Conservation (phyloP, 2,329 filamentous ascomycete species). For the Pseudogymnoascus pannorum region DNA sequence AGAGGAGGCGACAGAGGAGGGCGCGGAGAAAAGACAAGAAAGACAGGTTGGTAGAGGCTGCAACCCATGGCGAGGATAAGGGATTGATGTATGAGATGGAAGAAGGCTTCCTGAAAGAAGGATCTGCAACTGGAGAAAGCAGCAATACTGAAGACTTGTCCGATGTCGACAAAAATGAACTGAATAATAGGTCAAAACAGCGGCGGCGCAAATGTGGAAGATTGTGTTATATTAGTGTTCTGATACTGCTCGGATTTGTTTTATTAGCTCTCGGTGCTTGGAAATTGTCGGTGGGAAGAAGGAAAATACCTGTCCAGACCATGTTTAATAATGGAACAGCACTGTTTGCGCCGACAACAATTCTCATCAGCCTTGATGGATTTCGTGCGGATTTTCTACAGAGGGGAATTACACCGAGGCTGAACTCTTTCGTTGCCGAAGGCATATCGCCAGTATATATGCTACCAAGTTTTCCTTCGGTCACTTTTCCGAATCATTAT, state of each 20-base stretch:
- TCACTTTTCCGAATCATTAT: slow-evolving; percentile 96
- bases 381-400: slow-evolving; percentile 91
- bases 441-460: slow-evolving; percentile 90
- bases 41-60: slow-evolving; percentile 45
- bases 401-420: slow-evolving; percentile 72
- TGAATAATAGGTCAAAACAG: slow-evolving; percentile 40
- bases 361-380: slow-evolving; percentile 89
- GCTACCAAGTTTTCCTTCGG: slow-evolving; percentile 87
- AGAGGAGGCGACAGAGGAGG: slow-evolving; percentile 44
- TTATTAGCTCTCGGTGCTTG: slow-evolving; percentile 50
- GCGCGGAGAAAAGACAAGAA: slow-evolving; percentile 41
- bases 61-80: slow-evolving; percentile 59
- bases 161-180: slow-evolving; percentile 46
- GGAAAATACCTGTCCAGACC: slow-evolving; percentile 19
- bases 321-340: slow-evolving; percentile 71
- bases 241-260: slow-evolving; percentile 47
- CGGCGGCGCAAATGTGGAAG: slow-evolving; percentile 47
- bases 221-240: slow-evolving; percentile 46
- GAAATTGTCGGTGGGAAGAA: slow-evolving; percentile 47
- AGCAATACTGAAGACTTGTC: slow-evolving; percentile 55
- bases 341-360: slow-evolving; percentile 82
- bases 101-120: slow-evolving; percentile 63
- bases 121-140: slow-evolving; percentile 55
- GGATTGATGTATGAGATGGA: slow-evolving; percentile 88
- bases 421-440: slow-evolving; percentile 70